Base-by-base conservation (phyloP, 345 rosid genomes). In the Hibiscus tridactylites region DNA sequence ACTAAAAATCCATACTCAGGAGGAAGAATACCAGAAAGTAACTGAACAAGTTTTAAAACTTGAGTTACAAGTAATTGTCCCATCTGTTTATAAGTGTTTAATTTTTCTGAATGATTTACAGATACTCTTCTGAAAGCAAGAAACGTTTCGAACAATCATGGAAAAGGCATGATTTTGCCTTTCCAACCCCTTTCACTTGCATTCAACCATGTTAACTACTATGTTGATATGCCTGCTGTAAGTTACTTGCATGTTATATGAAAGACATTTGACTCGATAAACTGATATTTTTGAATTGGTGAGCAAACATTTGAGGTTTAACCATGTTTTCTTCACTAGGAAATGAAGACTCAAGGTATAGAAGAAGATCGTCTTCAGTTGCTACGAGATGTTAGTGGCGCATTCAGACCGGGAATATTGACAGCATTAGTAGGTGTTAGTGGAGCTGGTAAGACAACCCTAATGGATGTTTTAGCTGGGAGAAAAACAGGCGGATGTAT, bases 401-500 rank as follows among this genome's bases (percentile, higher is more conserved):
- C 91, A 77, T 91, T 91, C 68, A 86, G 88, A 73, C 97, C 96
- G 1, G 97, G 97, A 15, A 75, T 85, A 17, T 75, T 91, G 73
- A 90, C 96, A 71, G 91, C 96, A 21, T 75, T 90, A 16, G 86
- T 91, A 63, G 97, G 97, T 2, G 89, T 90, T 0, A 90, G 93
- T 65, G 97, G 97, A 28, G 97, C 97, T 6, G 97, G 97, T 12
- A 91, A 90, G 79, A 91, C 97, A 31, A 91, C 97, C 1, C 80
- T 91, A 71, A 88, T 91, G 87, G 97, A 91, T 72, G 96, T 91
- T 13, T 74, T 87, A 60, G 85, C 89, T 5, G 89, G 89, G 46
- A 85, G 97, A 69, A 91, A 91, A 78, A 91, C 90, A 0, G 84
- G 88, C 11, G 95, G 97, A 0, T 87, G 83, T 66, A 81, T 82